Base-by-base conservation (phyloP, 2,329 filamentous ascomycete genomes). In the Coniochaeta ligniaria region DNA sequence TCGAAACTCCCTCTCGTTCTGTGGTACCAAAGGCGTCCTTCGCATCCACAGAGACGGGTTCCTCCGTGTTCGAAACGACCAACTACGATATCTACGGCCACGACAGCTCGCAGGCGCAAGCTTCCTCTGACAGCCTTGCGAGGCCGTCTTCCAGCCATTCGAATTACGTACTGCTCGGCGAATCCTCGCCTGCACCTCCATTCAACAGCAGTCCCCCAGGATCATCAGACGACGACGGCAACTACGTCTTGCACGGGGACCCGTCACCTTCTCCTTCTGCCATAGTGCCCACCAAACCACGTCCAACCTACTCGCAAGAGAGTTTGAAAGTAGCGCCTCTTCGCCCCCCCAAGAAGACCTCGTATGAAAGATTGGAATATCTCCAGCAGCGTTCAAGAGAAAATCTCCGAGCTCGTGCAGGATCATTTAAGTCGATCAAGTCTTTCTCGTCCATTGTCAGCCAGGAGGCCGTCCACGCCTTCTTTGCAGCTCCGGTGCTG, bases 271-370 rank as follows among this genome's bases (percentile, higher is more conserved):
- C 77, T 36, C 72, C 76, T 11, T 75, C 78, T 31, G 68, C 65
- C 28, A 73, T 75, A 41, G 67, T 73, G 60, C 63, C 68, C 7
- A 72, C 66, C 24, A 67, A 68, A 36, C 63, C 73, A 1, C 75
- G 74, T 6, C 72, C 74, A 22, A 77, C 79, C 60, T 87, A 82
- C 67, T 87, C 85, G 0, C 83, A 83, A 63, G 85, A 87, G 66
- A 87, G 84, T 63, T 74, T 88, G 33, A 67, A 83, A 14, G 82
- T 87, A 16, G 75, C 82, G 9, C 84, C 85, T 0, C 72, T 88
- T 20, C 75, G 77, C 54, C 78, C 82, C 9, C 71, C 72, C 59
- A 78, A 75, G 66, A 76, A 76, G 64, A 73, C 72, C 26, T 81
- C 81, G 1, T 75, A 74, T 54, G 82, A 86, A 55, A 76, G 73